phyloP scores from a whole-genome alignment of 257 asterid species.

The Craterostigma plantagineum region DNA sequence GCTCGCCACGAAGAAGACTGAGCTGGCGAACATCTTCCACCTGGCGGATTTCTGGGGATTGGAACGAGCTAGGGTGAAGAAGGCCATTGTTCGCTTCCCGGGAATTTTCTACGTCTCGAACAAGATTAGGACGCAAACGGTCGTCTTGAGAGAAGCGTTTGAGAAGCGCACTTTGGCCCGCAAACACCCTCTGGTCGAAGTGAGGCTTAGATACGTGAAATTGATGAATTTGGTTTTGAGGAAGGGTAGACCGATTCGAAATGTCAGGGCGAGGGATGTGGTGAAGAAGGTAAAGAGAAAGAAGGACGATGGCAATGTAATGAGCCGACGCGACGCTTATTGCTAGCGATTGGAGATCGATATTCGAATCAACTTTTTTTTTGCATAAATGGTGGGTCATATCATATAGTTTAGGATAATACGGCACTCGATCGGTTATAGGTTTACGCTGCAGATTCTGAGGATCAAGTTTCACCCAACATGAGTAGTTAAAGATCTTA shows the following conservation, averaged over 20 bases:
- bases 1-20: slow-evolving; percentile 67
- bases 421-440: no score
- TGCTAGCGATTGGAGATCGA: no score
- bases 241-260: slow-evolving; percentile 57
- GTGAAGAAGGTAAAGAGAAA: slow-evolving; percentile 9
- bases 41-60: slow-evolving; percentile 72
- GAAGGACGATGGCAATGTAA: slow-evolving; percentile 24
- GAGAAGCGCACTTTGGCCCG: slow-evolving; percentile 32
- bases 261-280: no score
- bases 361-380: no score
- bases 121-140: slow-evolving; percentile 72
- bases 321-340: slow-evolving; percentile 11
- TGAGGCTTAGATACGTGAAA: slow-evolving; percentile 45
- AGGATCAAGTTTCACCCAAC: no score
- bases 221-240: slow-evolving; percentile 77
- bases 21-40: slow-evolving; percentile 34
- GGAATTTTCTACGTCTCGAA: slow-evolving; percentile 78
- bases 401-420: no score
- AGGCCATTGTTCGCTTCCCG: slow-evolving; percentile 65
- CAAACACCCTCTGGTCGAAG: slow-evolving; percentile 49
- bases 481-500: no score
- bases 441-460: no score
- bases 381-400: no score
- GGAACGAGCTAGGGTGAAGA: slow-evolving; percentile 35
- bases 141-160: slow-evolving; percentile 70